phyloP scores from a whole-genome alignment of 2,329 filamentous ascomycete species.

The Epichloe brachyelytri region DNA sequence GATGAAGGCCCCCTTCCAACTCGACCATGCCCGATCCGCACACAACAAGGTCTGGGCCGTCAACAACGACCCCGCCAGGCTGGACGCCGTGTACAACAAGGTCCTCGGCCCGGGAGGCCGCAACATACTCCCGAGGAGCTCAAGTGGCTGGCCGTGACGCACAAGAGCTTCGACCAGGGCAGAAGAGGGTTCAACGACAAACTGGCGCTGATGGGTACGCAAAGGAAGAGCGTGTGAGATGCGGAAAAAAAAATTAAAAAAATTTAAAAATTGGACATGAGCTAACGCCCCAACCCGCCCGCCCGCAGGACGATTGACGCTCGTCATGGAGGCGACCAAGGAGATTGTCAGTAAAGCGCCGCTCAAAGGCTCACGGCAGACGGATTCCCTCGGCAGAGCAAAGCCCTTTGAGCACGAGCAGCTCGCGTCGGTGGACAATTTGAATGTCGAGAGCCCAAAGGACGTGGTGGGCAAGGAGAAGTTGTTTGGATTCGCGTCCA shows the following conservation, averaged over 20 bases:
- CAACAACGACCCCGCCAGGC: slow-evolving; percentile 59
- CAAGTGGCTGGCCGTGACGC: slow-evolving; percentile 93
- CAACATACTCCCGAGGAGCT: slow-evolving; percentile 74
- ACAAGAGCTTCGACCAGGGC: slow-evolving; percentile 97
- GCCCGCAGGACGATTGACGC: slow-evolving; percentile 21
- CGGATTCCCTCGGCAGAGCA: slow-evolving; percentile 41
- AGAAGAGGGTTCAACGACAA: slow-evolving; percentile 89
- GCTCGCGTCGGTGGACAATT: slow-evolving; percentile 59
- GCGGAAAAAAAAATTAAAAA: too few relatives aligned
- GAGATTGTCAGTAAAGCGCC: slow-evolving; percentile 23
- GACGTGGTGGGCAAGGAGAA: slow-evolving; percentile 51
- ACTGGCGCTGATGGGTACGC: slow-evolving; percentile 71
- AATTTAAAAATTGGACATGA: background rate
- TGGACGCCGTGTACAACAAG: slow-evolving; percentile 66
- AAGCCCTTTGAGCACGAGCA: slow-evolving; percentile 56
- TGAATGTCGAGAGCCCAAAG: slow-evolving; percentile 47
- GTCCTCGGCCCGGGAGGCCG: slow-evolving; percentile 64
- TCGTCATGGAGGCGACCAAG: slow-evolving; percentile 27
- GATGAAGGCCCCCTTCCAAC: slow-evolving; percentile 58
- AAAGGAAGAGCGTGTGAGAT: background rate
- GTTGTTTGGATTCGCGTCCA: slow-evolving; percentile 53
- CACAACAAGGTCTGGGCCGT: slow-evolving; percentile 46
- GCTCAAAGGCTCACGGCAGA: slow-evolving; percentile 10
- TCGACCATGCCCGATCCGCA: slow-evolving; percentile 42
- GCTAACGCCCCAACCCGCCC: slow-evolving; percentile 6